Percentiles rank a stretch among this genome's conserved stretches.
These are phyloP conservation scores for Carpinus viminea DNA, from an alignment of 306 rosid genomes.

Conservation along the genomic window DNA sequence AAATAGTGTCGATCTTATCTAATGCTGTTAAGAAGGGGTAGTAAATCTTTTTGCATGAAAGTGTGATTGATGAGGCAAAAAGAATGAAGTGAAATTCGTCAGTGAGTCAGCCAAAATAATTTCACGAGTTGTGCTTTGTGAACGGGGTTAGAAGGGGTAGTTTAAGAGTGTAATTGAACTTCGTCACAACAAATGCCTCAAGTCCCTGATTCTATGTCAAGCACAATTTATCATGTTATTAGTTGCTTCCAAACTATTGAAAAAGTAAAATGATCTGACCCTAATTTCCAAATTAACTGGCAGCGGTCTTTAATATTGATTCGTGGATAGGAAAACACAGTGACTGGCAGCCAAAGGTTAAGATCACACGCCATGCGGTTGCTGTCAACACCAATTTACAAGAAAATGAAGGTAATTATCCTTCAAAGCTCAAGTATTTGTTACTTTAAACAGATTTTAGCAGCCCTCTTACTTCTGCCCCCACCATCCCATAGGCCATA, in stretches of 20 bases:
- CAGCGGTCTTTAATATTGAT: constrained; percentile 74
- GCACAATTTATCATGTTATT: not conserved
- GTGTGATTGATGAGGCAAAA: not conserved
- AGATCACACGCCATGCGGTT: constrained; percentile 77
- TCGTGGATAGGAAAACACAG: constrained; percentile 74
- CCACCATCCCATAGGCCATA: not conserved
- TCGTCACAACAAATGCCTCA: constrained; percentile 1
- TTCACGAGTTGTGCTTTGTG: constrained; percentile 6
- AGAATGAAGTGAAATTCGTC: not conserved
- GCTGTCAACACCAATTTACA: constrained; percentile 95
- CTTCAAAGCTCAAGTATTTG: not conserved
- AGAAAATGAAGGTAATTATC: constrained; percentile 71
- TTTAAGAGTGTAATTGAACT: constrained; percentile 3
- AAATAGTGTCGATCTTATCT: not conserved
- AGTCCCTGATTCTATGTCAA: not conserved
- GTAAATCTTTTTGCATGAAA: not conserved
- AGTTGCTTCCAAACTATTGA: not conserved
- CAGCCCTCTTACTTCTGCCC: not conserved
- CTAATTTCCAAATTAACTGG: constrained; percentile 37
- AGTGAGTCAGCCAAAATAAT: constrained; percentile 1
- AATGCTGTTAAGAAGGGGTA: not conserved
- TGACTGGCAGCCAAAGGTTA: constrained; percentile 98
- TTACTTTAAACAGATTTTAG: not conserved
- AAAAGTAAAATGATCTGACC: constrained; percentile 14
- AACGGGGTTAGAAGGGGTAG: not conserved